Evolutionary conservation across 495 filamentous ascomycete genomes (phyloP), one percentile per base, ranked within the genome.

Genomic region (Cercophora samala): DNA sequence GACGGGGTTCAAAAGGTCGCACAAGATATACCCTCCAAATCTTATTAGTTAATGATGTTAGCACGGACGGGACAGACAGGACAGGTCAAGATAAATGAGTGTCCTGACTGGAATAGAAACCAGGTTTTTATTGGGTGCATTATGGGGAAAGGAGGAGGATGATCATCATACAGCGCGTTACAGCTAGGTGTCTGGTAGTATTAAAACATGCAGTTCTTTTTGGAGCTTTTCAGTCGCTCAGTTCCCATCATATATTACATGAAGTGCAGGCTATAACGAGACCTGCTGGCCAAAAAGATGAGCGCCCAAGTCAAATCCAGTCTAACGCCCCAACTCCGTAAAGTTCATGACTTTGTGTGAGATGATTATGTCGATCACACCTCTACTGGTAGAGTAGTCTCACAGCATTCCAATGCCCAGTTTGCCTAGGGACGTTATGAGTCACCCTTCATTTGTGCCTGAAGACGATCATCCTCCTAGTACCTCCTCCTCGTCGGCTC

Each of bases 401-500:
- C 26, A 29, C 26, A 29, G 26, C 26, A 4, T 29, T 29, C 26
- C 8, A 8, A 29, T 8, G 8, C 8, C 26, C 4, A 29, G 4
- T 1, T 29, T 8, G 26, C 26, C 26, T n/a, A n/a, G n/a, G n/a
- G n/a, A n/a, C n/a, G n/a, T n/a, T n/a, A n/a, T n/a, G n/a, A n/a
- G n/a, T n/a, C n/a, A n/a, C n/a, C n/a, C n/a, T n/a, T n/a, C n/a
- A n/a, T n/a, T n/a, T 61, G 4, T 3, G 53, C 53, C 53, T 18
- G 18, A 1, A 65, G 19, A 13, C 24, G 13, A n/a, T n/a, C n/a
- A n/a, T 17, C 19, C 60, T 52, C 64, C 64, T 75, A 91, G 72
- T 79, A 89, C 68, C 90, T 82, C 76, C 86, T 86, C 69, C 89
- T 84, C 64, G 88, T 88, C 6, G 90, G 90, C 78, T 93, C 90